Percentiles rank a stretch among this genome's conserved stretches.
Conservation (phyloP, 1,284 basidiomycete genomes). For the Earliella scabrosa region DNA sequence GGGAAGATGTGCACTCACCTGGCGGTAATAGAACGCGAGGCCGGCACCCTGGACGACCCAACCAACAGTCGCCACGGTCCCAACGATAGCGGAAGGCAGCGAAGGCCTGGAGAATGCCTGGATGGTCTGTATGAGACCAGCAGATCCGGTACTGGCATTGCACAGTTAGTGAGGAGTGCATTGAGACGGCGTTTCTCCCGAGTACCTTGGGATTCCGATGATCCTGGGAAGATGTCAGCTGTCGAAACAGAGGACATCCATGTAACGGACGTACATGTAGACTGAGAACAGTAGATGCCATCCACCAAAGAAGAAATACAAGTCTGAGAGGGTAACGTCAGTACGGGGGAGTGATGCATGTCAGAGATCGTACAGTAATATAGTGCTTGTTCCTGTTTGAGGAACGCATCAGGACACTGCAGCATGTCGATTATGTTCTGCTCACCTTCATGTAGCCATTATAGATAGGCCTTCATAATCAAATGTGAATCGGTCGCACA, state of each 20-base stretch:
- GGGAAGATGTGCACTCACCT: slow-evolving; percentile 47
- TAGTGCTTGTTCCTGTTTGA: slow-evolving; percentile 76
- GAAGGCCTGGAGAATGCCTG: slow-evolving; percentile 67
- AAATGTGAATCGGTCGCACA: slow-evolving; percentile 7
- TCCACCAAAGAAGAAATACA: slow-evolving; percentile 94
- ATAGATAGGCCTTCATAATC: slow-evolving; percentile 81
- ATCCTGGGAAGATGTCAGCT: slow-evolving; percentile 57
- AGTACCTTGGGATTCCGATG: slow-evolving; percentile 80
- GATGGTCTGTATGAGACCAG: slow-evolving; percentile 94
- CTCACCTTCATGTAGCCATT: slow-evolving; percentile 94
- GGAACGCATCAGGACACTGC: not conserved
- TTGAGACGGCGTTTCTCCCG: not conserved
- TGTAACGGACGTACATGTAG: slow-evolving; percentile 68
- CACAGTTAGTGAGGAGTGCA: slow-evolving; percentile 21
- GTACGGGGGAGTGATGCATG: not conserved
- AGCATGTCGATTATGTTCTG: not conserved
- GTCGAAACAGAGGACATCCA: slow-evolving; percentile 22
- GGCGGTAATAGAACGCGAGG: slow-evolving; percentile 81
- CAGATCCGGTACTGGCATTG: slow-evolving; percentile 81
- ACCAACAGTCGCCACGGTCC: slow-evolving; percentile 80
- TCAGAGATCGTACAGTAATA: slow-evolving; percentile 71
- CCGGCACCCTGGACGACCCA: slow-evolving; percentile 90
- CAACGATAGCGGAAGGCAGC: slow-evolving; percentile 79
- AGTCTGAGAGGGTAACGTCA: slow-evolving; percentile 53
- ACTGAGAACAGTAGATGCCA: slow-evolving; percentile 92